Evolutionary conservation across 768 basidiomycete species (phyloP).

Genomic region (Tephrocybe rancida): DNA sequence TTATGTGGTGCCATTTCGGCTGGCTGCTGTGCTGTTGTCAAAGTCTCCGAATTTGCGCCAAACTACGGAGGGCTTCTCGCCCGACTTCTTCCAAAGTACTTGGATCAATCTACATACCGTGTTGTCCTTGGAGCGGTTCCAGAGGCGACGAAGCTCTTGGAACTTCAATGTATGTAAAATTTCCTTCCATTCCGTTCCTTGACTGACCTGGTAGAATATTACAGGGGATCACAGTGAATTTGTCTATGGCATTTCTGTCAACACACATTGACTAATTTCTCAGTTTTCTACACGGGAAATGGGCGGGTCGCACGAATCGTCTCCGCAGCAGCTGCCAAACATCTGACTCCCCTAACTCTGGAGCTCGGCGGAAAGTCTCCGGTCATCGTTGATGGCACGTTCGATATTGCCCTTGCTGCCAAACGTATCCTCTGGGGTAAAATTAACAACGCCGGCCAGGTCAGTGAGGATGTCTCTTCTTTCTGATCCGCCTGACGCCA

Average conservation of each 20-base stretch:
- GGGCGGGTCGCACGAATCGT: constrained; percentile 49
- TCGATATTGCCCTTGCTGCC: constrained; percentile 46
- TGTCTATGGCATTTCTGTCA: neutral
- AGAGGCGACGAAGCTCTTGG: constrained; percentile 56
- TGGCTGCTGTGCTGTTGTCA: constrained; percentile 68
- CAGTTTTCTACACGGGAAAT: constrained; percentile 51
- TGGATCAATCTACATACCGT: constrained; percentile 49
- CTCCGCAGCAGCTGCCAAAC: constrained; percentile 52
- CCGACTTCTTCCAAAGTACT: constrained; percentile 52
- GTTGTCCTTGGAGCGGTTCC: constrained; percentile 62
- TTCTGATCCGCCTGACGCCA: neutral
- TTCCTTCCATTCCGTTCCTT: neutral
- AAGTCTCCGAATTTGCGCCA: constrained; percentile 65
- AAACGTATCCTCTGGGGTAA: constrained; percentile 72
- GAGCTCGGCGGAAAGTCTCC: constrained; percentile 60
- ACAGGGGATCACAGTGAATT: constrained; percentile 31
- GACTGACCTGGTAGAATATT: neutral
- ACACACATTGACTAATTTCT: neutral
- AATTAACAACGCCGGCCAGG: constrained; percentile 66
- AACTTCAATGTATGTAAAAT: constrained; percentile 40
- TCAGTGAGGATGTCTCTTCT: constrained; percentile 12
- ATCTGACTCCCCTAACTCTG: constrained; percentile 56
- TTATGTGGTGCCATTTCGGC: constrained; percentile 74
- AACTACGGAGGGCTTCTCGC: constrained; percentile 51
- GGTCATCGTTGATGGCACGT: constrained; percentile 39